These are phyloP conservation scores for Moniliophthora roreri DNA, from an alignment of 1,284 basidiomycete species.

Conservation along the genomic window DNA sequence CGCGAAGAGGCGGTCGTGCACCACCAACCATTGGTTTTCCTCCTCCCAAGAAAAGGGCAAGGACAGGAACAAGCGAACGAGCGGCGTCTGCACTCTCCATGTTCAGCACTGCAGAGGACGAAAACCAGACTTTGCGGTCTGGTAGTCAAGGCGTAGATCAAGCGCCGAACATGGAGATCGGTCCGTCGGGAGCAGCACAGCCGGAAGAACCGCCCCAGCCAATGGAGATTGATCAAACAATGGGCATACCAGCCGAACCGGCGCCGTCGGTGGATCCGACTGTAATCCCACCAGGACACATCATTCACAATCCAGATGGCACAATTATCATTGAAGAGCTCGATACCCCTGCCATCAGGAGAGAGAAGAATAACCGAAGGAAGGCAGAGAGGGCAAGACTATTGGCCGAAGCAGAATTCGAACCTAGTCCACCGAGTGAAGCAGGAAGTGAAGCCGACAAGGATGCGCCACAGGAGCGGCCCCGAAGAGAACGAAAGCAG, in stretches of 20 bases:
- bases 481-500: not conserved
- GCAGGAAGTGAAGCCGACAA: constrained; percentile 1
- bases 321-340: constrained; percentile 64
- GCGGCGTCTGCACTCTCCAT: constrained; percentile 46
- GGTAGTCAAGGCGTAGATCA: constrained; percentile 14
- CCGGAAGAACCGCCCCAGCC: constrained; percentile 2
- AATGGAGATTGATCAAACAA: constrained; percentile 3
- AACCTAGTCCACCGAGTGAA: not conserved
- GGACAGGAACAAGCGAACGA: constrained; percentile 17
- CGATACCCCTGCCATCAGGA: constrained; percentile 65
- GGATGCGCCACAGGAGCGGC: not conserved
- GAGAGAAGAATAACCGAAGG: constrained; percentile 49
- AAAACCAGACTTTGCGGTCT: constrained; percentile 41
- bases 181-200: not conserved
- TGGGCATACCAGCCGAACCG: constrained; percentile 9
- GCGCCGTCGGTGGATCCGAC: not conserved
- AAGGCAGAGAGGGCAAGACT: constrained; percentile 38
- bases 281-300: constrained; percentile 4
- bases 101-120: constrained; percentile 48
- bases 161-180: not conserved
- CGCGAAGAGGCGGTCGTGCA: constrained; percentile 55
- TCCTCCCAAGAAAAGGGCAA: constrained; percentile 51
- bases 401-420: not conserved
- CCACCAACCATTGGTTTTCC: constrained; percentile 38
- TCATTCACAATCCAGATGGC: constrained; percentile 34